phyloP scores from a whole-genome alignment of 352 stramenopile genomes.

The Globisporangium ultimum region DNA sequence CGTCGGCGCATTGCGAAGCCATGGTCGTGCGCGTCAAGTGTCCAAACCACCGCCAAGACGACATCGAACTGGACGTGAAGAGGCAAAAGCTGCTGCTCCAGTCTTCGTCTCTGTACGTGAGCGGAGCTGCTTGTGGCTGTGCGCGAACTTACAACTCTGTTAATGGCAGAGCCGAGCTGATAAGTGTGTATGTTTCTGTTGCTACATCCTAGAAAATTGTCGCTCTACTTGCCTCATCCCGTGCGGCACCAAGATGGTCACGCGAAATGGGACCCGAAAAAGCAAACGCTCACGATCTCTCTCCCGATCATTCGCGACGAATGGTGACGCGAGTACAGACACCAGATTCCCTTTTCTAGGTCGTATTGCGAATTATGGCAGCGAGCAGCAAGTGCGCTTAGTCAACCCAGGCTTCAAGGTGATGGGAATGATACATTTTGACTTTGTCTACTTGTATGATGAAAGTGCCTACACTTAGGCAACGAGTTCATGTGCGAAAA shows the following conservation, averaged over 20 bases:
- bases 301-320: conserved; percentile 76
- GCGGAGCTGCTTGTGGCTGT: no score
- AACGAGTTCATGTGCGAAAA: no score
- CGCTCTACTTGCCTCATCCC: conserved; percentile 66
- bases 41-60: conserved; percentile 52
- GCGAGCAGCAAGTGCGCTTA: no score
- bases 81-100: conserved; percentile 70
- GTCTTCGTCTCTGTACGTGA: conserved; percentile 47
- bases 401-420: no score
- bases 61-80: conserved; percentile 83
- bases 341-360: no score
- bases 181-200: background rate
- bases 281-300: conserved; percentile 49
- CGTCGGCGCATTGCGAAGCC: conserved; percentile 69
- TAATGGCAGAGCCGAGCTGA: no score
- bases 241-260: conserved; percentile 67
- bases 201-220: conserved; percentile 46
- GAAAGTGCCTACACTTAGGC: no score
- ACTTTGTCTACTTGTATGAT: no score
- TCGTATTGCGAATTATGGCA: no score
- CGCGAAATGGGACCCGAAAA: conserved; percentile 65
- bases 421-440: no score
- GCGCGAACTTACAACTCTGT: no score
- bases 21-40: conserved; percentile 78
- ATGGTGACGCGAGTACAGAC: conserved; percentile 29